Conservation (phyloP, 192 early-diverging fungal genomes). For the Backusella sp. region DNA sequence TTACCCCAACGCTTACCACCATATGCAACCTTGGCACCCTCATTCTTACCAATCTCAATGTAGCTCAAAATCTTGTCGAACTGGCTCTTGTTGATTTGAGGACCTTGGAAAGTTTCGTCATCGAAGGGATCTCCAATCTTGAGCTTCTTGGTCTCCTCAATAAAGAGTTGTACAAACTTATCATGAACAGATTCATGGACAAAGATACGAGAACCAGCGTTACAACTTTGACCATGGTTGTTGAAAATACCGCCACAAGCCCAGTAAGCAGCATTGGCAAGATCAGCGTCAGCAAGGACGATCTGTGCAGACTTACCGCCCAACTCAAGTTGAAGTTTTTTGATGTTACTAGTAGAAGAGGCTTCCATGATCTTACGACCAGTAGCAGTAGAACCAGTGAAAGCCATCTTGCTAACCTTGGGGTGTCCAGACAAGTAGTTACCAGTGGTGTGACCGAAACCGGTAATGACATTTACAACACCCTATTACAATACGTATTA, state of each 20-base stretch:
- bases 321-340: constrained; percentile 79
- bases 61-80: constrained; percentile 65
- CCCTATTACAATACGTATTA: constrained; percentile 38
- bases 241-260: constrained; percentile 65
- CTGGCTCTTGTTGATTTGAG: constrained; percentile 68
- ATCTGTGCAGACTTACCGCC: constrained; percentile 86
- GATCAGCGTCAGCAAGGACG: constrained; percentile 73
- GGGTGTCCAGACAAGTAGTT: constrained; percentile 55
- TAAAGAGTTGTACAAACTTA: constrained; percentile 66
- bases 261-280: constrained; percentile 65
- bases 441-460: constrained; percentile 61
- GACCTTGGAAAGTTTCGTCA: constrained; percentile 63
- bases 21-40: constrained; percentile 53
- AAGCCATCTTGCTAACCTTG: constrained; percentile 62
- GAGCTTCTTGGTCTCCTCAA: constrained; percentile 46
- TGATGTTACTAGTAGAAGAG: constrained; percentile 58
- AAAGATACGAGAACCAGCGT: constrained; percentile 77
- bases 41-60: constrained; percentile 60
- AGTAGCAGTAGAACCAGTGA: constrained; percentile 72
- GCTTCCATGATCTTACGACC: constrained; percentile 60
- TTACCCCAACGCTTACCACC: constrained; percentile 64
- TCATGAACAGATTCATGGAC: constrained; percentile 69
- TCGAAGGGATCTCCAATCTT: constrained; percentile 72
- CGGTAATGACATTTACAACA: constrained; percentile 83
- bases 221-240: constrained; percentile 86